Evolutionary conservation across 139 green algal genomes (phyloP).

Genomic region (Chlamydomonas sp.): DNA sequence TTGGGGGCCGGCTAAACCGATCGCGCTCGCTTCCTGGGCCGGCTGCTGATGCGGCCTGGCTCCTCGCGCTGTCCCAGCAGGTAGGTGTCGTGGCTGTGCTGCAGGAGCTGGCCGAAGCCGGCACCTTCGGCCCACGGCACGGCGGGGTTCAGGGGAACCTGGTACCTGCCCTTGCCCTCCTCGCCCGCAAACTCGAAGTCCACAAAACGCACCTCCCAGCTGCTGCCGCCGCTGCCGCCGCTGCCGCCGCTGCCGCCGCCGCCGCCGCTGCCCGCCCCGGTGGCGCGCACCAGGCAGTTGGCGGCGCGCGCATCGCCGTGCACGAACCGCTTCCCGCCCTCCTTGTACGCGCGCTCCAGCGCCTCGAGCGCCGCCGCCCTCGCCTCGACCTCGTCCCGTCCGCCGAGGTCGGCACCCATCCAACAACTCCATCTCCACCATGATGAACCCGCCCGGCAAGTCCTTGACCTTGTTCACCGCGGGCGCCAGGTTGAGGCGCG

Average conservation of each 20-base stretch:
- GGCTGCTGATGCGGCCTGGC: too few relatives aligned
- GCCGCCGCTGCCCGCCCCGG: neutral
- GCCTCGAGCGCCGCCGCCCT: neutral
- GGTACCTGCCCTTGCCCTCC: slow-evolving; percentile 24
- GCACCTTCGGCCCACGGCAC: slow-evolving; percentile 13
- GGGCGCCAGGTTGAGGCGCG: neutral
- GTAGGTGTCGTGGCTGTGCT: slow-evolving; percentile 14
- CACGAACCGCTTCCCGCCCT: neutral
- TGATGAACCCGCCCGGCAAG: neutral
- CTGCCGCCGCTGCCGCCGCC: neutral
- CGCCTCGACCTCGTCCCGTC: neutral
- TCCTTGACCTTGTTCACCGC: neutral
- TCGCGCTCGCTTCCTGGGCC: too few relatives aligned
- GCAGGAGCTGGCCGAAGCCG: neutral
- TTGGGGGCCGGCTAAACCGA: too few relatives aligned
- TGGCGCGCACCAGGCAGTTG: slow-evolving; percentile 10
- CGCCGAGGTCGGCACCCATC: neutral
- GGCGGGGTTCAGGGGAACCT: slow-evolving; percentile 29
- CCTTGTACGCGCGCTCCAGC: neutral
- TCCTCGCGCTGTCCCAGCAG: neutral
- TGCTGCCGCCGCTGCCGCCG: neutral
- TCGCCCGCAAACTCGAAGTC: slow-evolving; percentile 40
- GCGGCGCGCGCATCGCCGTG: neutral
- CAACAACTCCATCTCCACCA: slow-evolving; percentile 28
- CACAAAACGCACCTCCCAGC: slow-evolving; percentile 30